Evolutionary conservation across 1,284 basidiomycete genomes (phyloP).

Genomic region (Hemileia vastatrix): DNA sequence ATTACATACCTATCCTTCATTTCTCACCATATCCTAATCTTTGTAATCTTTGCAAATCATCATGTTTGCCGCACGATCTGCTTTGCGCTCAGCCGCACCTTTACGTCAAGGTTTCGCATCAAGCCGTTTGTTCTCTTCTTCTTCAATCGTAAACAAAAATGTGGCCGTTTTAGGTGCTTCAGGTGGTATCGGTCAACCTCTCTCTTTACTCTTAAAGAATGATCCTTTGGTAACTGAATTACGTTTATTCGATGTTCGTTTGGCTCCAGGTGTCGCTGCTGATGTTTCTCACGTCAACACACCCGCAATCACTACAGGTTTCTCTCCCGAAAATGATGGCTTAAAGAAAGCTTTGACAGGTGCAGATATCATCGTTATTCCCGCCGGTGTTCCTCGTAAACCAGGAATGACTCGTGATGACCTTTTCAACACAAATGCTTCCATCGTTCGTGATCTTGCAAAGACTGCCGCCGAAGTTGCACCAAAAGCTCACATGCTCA

Average conservation of each 20-base stretch:
- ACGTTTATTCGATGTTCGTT: conserved; percentile 88
- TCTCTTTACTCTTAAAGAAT: conserved; percentile 76
- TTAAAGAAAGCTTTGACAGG: conserved; percentile 71
- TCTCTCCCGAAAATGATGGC: conserved; percentile 55
- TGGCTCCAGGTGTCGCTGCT: conserved; percentile 87
- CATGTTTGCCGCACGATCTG: no score
- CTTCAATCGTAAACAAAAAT: no score
- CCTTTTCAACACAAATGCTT: conserved; percentile 63
- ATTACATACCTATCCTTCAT: no score
- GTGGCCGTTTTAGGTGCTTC: no score
- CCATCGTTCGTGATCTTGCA: conserved; percentile 87
- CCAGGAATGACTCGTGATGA: conserved; percentile 59
- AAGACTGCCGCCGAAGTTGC: conserved; percentile 69
- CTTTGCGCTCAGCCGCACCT: no score
- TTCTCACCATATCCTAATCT: no score
- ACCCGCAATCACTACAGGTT: conserved; percentile 43
- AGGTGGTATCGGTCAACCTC: conserved; percentile 86
- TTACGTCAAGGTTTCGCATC: no score
- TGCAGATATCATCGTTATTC: conserved; percentile 85
- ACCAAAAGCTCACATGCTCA: conserved; percentile 85
- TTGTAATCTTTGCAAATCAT: no score
- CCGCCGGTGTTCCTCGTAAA: conserved; percentile 93
- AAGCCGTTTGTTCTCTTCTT: no score
- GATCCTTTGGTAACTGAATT: conserved; percentile 75
- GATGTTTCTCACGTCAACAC: conserved; percentile 80